A percentile compares a stretch with the other conserved stretches of the same genome.
phyloP scores from a whole-genome alignment of 2,329 filamentous ascomycete genomes.

The Phaeophleospora eucalypticola region DNA sequence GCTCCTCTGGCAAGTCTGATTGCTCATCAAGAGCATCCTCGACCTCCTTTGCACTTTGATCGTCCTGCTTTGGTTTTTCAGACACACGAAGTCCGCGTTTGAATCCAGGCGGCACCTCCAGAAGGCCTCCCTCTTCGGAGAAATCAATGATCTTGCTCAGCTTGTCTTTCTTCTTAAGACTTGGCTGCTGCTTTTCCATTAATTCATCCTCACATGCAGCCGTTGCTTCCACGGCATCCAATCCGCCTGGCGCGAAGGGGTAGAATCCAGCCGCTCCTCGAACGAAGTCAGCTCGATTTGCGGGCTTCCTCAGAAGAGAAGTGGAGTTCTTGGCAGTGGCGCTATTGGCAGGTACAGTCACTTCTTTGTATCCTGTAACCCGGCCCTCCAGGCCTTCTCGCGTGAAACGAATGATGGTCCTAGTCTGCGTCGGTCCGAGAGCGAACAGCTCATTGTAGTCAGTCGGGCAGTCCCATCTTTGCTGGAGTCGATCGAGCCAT shows the following conservation, averaged over 20 bases:
- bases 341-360: constrained; percentile 83
- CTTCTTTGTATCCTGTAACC: constrained; percentile 89
- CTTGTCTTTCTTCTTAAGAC: constrained; percentile 44
- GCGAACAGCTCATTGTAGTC: constrained; percentile 82
- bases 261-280: constrained; percentile 90
- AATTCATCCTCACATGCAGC: constrained; percentile 78
- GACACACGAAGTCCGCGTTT: constrained; percentile 71
- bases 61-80: constrained; percentile 53
- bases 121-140: constrained; percentile 67
- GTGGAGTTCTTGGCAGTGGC: constrained; percentile 95
- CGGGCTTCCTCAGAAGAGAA: constrained; percentile 80
- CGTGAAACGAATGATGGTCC: constrained; percentile 90
- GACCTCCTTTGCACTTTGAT: constrained; percentile 61
- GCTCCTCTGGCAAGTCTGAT: constrained; percentile 40
- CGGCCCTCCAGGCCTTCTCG: constrained; percentile 87
- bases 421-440: constrained; percentile 83
- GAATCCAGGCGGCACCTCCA: constrained; percentile 80
- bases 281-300: constrained; percentile 82
- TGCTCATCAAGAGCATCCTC: constrained; percentile 58
- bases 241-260: constrained; percentile 84
- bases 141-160: constrained; percentile 87
- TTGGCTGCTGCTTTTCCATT: constrained; percentile 44
- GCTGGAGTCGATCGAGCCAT: constrained; percentile 87
- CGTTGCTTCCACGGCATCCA: constrained; percentile 81
- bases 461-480: constrained; percentile 77